Evolutionary conservation across 2,329 filamentous ascomycete genomes (phyloP).

Genomic region (Phoma sp.): DNA sequence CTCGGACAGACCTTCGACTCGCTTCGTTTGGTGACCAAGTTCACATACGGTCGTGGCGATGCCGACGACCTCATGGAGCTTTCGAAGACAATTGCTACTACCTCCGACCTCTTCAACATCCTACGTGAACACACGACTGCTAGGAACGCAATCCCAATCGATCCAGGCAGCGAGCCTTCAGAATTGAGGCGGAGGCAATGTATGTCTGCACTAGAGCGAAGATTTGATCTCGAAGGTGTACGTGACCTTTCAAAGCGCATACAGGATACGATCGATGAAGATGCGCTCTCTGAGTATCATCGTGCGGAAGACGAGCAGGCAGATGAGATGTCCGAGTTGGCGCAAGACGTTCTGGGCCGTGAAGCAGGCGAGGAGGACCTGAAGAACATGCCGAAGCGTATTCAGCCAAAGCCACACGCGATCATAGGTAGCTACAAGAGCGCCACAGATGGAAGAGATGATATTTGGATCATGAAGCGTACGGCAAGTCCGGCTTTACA

Average conservation of each 20-base stretch:
- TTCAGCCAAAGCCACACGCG: slow-evolving; percentile 45
- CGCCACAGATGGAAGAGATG: slow-evolving; percentile 51
- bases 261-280: slow-evolving; percentile 84
- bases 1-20: slow-evolving; percentile 83
- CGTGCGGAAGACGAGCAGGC: slow-evolving; percentile 76
- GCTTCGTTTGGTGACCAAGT: slow-evolving; percentile 90
- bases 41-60: slow-evolving; percentile 89
- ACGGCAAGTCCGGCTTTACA: slow-evolving; percentile 71
- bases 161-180: slow-evolving; percentile 13
- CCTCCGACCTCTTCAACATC: slow-evolving; percentile 66
- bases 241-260: slow-evolving; percentile 75
- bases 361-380: slow-evolving; percentile 69
- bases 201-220: slow-evolving; percentile 56
- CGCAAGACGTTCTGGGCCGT: slow-evolving; percentile 71
- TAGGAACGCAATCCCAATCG: slow-evolving; percentile 22
- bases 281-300: slow-evolving; percentile 83
- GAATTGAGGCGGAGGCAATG: slow-evolving; percentile 34
- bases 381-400: slow-evolving; percentile 45
- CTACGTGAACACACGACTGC: slow-evolving; percentile 33
- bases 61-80: slow-evolving; percentile 88
- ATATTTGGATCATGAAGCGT: slow-evolving; percentile 70
- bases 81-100: slow-evolving; percentile 79
- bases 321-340: slow-evolving; percentile 73
- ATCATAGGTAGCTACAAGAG: slow-evolving; percentile 43
- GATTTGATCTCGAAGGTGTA: slow-evolving; percentile 73